Conservation (phyloP, 1,284 basidiomycete genomes). For the Amylostereum areolatum region DNA sequence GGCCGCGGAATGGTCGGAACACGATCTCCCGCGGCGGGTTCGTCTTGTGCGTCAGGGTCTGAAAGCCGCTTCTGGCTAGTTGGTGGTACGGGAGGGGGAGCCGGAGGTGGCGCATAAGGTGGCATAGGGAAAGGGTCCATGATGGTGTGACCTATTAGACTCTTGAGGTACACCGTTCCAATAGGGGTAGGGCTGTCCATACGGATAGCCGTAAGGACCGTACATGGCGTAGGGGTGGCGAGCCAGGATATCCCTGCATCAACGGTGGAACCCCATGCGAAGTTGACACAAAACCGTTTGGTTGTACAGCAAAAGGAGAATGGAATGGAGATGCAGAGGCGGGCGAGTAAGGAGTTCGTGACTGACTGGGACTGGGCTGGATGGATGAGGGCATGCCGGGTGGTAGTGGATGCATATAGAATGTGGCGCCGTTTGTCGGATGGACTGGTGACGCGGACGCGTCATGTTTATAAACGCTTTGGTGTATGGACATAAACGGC, state of each 20-base stretch:
- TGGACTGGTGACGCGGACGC: slow-evolving; percentile 3
- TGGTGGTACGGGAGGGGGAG: slow-evolving; percentile 17
- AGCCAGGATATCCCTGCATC: background rate
- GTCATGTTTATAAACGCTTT: slow-evolving; percentile 9
- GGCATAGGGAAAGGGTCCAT: slow-evolving; percentile 3
- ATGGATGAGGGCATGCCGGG: background rate
- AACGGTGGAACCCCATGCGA: slow-evolving; percentile 1
- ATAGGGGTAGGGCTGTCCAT: too few species aligned
- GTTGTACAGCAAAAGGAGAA: slow-evolving; percentile 10
- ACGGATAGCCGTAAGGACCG: slow-evolving; percentile 13
- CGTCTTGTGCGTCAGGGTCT: too few species aligned
- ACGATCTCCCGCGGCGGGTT: too few species aligned
- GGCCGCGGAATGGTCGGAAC: too few species aligned
- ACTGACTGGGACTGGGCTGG: background rate
- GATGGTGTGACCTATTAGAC: background rate
- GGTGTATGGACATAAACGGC: slow-evolving; percentile 7
- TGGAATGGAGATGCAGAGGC: slow-evolving; percentile 13
- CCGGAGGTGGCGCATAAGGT: slow-evolving; percentile 20
- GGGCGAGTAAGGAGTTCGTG: slow-evolving; percentile 7
- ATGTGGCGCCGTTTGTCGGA: slow-evolving; percentile 9
- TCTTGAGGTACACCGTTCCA: background rate
- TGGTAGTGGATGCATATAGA: slow-evolving; percentile 14
- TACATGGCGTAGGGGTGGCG: slow-evolving; percentile 9
- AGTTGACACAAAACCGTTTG: slow-evolving; percentile 16
- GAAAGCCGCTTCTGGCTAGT: too few species aligned